phyloP scores from a whole-genome alignment of 2,329 filamentous ascomycete genomes.

The Acephala macrosclerotiorum region DNA sequence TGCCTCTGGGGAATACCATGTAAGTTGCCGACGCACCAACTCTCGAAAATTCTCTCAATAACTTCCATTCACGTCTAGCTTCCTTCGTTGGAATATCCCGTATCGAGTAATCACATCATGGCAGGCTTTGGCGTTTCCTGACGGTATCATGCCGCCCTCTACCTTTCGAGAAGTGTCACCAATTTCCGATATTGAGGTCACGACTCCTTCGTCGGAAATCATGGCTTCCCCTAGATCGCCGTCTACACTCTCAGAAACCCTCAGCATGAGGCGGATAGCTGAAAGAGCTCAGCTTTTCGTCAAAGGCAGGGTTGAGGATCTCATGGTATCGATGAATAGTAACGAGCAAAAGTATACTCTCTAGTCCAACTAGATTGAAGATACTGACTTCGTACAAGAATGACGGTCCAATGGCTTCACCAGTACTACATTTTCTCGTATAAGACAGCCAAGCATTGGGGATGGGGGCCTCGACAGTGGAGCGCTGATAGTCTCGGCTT shows the following conservation, averaged over 20 bases:
- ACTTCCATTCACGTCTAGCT: background rate
- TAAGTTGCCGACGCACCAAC: background rate
- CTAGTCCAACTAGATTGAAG: background rate
- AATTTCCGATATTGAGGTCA: background rate
- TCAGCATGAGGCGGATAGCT: background rate
- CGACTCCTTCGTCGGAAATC: background rate
- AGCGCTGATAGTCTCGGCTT: background rate
- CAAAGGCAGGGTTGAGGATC: background rate
- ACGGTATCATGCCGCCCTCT: background rate
- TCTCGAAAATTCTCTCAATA: background rate
- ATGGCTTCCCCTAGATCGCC: background rate
- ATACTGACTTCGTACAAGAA: background rate
- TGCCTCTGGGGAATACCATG: conserved; percentile 8
- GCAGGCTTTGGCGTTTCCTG: background rate
- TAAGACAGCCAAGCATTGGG: conserved; percentile 19
- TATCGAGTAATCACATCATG: background rate
- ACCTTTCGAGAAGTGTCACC: background rate
- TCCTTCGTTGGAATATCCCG: conserved; percentile 16
- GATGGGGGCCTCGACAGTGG: conserved; percentile 6
- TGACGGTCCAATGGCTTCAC: background rate
- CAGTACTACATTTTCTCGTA: conserved; percentile 13
- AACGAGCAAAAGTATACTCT: conserved; percentile 9
- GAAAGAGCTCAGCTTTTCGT: conserved; percentile 11
- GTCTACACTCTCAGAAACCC: background rate
- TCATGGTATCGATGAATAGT: background rate